Percentiles rank a stretch among this genome's conserved stretches.
Evolutionary conservation across 2,329 filamentous ascomycete genomes (phyloP).

Genomic region (Volutella citrinella): DNA sequence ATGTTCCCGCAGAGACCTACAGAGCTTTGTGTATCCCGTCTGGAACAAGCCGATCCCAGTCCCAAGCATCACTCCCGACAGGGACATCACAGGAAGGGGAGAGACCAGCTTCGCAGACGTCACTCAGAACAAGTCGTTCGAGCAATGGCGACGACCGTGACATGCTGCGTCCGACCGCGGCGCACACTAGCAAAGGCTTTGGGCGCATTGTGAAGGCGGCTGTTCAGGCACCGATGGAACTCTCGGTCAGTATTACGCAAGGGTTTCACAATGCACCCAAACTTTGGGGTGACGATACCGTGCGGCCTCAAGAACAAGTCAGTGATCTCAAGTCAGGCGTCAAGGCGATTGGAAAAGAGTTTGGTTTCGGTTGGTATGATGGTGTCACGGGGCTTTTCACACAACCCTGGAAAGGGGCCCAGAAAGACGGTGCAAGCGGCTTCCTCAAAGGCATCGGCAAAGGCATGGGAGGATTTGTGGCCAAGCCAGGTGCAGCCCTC

Average conservation of each 20-base stretch:
- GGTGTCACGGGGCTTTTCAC: slow-evolving; percentile 76
- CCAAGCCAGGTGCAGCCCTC: slow-evolving; percentile 63
- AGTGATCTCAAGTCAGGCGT: slow-evolving; percentile 72
- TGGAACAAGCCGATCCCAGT: slow-evolving; percentile 1
- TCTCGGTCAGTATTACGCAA: slow-evolving; percentile 73
- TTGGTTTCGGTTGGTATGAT: slow-evolving; percentile 73
- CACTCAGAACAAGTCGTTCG: slow-evolving; percentile 1
- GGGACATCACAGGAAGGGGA: not conserved
- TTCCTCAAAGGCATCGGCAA: slow-evolving; percentile 75
- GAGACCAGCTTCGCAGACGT: not conserved
- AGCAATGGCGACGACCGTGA: slow-evolving; percentile 3
- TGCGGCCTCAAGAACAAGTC: slow-evolving; percentile 71
- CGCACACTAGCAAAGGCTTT: slow-evolving; percentile 58
- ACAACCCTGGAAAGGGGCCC: slow-evolving; percentile 62
- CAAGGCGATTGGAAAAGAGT: slow-evolving; percentile 71
- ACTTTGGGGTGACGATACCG: slow-evolving; percentile 77
- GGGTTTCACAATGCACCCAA: slow-evolving; percentile 84
- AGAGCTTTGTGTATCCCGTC: slow-evolving; percentile 3
- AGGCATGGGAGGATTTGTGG: slow-evolving; percentile 72
- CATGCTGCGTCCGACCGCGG: slow-evolving; percentile 4
- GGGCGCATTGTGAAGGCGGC: slow-evolving; percentile 68
- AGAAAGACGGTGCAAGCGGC: slow-evolving; percentile 48
- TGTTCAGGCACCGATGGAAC: slow-evolving; percentile 75
- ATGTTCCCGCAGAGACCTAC: slow-evolving; percentile 8
- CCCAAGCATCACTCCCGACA: slow-evolving; percentile 2